phyloP scores from a whole-genome alignment of 2,329 filamentous ascomycete genomes.

The Colletotrichum abscissum region DNA sequence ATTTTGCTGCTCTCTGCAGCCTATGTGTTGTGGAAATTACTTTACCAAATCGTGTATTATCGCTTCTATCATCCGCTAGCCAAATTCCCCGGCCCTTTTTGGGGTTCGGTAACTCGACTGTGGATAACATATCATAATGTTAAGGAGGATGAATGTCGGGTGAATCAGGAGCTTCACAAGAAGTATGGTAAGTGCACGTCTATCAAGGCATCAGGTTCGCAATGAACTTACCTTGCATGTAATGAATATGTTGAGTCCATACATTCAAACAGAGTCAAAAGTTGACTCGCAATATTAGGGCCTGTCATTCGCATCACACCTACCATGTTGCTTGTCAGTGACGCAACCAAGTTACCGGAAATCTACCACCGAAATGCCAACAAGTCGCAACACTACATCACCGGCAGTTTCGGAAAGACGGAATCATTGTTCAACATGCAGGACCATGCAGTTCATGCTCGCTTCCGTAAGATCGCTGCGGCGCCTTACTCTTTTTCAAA shows the following conservation, averaged over 20 bases:
- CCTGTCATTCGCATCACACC: slow-evolving; percentile 65
- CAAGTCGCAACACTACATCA: slow-evolving; percentile 70
- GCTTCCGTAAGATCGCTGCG: slow-evolving; percentile 65
- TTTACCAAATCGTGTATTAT: slow-evolving; percentile 61
- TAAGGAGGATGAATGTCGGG: slow-evolving; percentile 56
- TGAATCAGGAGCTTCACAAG: slow-evolving; percentile 54
- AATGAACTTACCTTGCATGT: too few species aligned
- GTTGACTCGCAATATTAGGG: slow-evolving; percentile 45
- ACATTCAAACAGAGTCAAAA: neutral
- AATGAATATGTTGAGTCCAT: too few species aligned
- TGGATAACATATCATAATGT: slow-evolving; percentile 65
- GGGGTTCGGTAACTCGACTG: slow-evolving; percentile 63
- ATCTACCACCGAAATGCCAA: slow-evolving; percentile 67
- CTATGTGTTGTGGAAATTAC: slow-evolving; percentile 41
- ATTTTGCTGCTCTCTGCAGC: slow-evolving; percentile 47
- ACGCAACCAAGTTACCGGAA: slow-evolving; percentile 64
- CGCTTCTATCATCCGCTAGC: slow-evolving; percentile 64
- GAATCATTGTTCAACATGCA: slow-evolving; percentile 70
- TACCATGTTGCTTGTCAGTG: slow-evolving; percentile 63
- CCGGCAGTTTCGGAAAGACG: slow-evolving; percentile 65
- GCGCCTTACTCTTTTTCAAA: slow-evolving; percentile 66
- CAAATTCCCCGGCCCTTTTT: slow-evolving; percentile 65
- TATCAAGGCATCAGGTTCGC: too few species aligned
- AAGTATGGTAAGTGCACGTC: slow-evolving; percentile 54
- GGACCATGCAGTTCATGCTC: slow-evolving; percentile 60